Percentiles rank a stretch among this genome's conserved stretches.
phyloP scores from a whole-genome alignment of 2,329 filamentous ascomycete genomes.

The Cercospora sojina region DNA sequence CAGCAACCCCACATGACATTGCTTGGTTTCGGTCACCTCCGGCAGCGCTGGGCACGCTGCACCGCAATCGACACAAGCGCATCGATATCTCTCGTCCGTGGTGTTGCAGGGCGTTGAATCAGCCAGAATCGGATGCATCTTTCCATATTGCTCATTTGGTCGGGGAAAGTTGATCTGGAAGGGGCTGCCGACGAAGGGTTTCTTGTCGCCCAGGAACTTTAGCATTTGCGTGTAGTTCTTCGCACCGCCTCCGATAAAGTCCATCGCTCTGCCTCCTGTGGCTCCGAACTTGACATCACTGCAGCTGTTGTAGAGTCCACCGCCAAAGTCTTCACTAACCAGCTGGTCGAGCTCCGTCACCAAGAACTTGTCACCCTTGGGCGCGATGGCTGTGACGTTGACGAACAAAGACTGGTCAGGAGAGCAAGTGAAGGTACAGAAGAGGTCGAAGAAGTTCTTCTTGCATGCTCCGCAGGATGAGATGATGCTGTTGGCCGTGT shows the following conservation, averaged over 20 bases:
- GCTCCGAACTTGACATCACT: conserved; percentile 98
- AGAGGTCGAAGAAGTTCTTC: conserved; percentile 97
- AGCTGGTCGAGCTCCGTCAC: conserved; percentile 90
- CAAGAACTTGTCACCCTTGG: conserved; percentile 61
- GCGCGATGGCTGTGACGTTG: conserved; percentile 76
- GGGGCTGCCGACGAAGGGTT: conserved; percentile 78
- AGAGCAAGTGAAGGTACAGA: conserved; percentile 97
- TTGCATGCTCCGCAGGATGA: conserved; percentile 95
- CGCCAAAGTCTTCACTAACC: conserved; percentile 77
- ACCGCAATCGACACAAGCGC: conserved; percentile 90
- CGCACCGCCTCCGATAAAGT: conserved; percentile 91
- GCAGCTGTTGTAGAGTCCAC: conserved; percentile 92
- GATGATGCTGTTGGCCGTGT: conserved; percentile 84
- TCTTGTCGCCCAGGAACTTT: conserved; percentile 91
- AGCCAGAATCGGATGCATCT: conserved; percentile 72
- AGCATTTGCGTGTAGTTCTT: conserved; percentile 85
- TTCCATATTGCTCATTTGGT: conserved; percentile 59
- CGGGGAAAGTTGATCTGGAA: conserved; percentile 95
- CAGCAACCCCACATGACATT: conserved; percentile 81
- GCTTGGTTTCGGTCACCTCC: conserved; percentile 64
- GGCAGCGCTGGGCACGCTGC: conserved; percentile 80
- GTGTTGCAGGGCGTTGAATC: conserved; percentile 85
- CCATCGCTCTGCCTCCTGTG: conserved; percentile 89
- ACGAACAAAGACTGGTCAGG: conserved; percentile 94
- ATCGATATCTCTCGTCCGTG: conserved; percentile 78